Evolutionary conservation across 164 flowering plant species (phyloP).

Genomic region (Macadamia tetraphylla): DNA sequence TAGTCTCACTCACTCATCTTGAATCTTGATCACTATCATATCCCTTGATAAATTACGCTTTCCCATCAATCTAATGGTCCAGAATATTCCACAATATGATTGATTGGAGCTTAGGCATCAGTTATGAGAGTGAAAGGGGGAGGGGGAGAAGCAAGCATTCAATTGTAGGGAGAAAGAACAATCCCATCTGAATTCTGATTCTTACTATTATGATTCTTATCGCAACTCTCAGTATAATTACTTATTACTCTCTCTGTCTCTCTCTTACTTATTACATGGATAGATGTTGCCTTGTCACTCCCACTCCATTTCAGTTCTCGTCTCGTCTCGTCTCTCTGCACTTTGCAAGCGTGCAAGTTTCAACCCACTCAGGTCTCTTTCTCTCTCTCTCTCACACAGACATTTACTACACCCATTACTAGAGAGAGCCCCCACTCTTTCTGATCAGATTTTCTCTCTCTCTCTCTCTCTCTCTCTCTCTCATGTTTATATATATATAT

Average conservation of each 20-base stretch:
- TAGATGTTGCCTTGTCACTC: background rate
- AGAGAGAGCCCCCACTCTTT: constrained; percentile 16
- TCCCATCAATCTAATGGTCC: no score
- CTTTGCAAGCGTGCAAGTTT: constrained; percentile 13
- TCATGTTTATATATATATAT: background rate
- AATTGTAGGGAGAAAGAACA: constrained; percentile 12
- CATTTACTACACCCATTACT: constrained; percentile 20
- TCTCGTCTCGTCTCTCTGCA: constrained; percentile 5
- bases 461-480: background rate
- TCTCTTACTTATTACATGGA: constrained; percentile 1
- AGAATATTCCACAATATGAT: no score
- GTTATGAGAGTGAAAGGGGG: constrained; percentile 8
- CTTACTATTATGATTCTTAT: background rate
- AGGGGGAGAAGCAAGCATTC: background rate
- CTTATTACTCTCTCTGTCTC: constrained; percentile 3
- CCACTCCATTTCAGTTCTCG: background rate
- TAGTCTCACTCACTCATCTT: no score
- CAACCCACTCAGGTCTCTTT: constrained; percentile 4
- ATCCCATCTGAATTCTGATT: background rate
- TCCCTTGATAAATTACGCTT: no score
- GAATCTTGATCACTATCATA: no score
- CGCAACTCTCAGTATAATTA: background rate
- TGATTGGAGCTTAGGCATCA: constrained; percentile 9
- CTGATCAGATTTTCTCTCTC: background rate
- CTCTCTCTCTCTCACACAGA: constrained; percentile 22